Base-by-base conservation (phyloP, 2,329 filamentous ascomycete genomes). In the Botryotinia convoluta region DNA sequence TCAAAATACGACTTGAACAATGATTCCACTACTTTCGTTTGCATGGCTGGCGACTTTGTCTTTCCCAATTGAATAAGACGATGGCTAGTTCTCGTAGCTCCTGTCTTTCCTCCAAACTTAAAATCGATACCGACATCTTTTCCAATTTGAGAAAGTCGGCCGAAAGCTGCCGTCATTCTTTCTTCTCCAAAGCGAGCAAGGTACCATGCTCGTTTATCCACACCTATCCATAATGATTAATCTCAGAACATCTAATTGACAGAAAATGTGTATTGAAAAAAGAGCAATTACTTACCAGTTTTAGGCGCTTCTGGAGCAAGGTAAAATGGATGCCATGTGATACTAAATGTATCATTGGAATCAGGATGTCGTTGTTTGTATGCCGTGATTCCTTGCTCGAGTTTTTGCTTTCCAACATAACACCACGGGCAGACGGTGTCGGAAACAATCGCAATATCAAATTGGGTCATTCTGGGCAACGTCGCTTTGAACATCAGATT, bases 11-110 rank as follows among this genome's bases (percentile, higher is more conserved):
- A 85, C 65, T 83, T 84, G 85, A 93, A 93, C 51, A 93, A 81
- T 77, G 88, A 86, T 77, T 88, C 84, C 37, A 92, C 86, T 20
- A 93, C 86, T 67, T 83, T 83, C 51, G 87, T 90, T 83, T 93
- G 88, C 68, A 86, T 77, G 62, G 87, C 83, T 35, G 80, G 79
- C 5, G 83, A 84, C 70, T 90, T 79, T 80, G 84, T 79, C 85
- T 89, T 82, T 82, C 85, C 93, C 72, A 94, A 86, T 83, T 94
- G 89, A 62, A 95, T 87, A 74, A 95, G 80, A 5, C 94, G 88
- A 82, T 97, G 94, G 73, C 91, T 92, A 78, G 97, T 92, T 32
- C 93, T 86, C 29, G 93, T 95, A 79, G 91, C 92, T 65, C 94
- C 94, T 9, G 90, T 90, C 76, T 86, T 88, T 72, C 93, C 92